Base-by-base conservation (phyloP, 1,284 basidiomycete genomes). In the Anthracocystis panici-leucophaei region DNA sequence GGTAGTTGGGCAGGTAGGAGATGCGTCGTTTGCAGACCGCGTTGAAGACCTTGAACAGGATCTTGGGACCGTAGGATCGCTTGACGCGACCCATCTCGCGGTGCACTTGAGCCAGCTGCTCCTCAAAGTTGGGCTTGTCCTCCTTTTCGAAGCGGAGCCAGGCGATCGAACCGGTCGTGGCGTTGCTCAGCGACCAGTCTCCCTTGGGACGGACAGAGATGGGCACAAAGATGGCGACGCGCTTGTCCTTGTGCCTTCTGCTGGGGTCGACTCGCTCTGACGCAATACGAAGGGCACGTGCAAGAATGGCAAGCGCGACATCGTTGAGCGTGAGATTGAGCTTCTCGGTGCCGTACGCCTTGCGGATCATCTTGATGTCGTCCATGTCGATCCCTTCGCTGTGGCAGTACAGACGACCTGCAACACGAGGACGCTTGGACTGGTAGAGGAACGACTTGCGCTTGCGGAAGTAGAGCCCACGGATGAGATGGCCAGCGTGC, bases 201-300 rank as follows among this genome's bases (percentile, higher is more conserved):
- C 82, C 82, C 44, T 72, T 64, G 33, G 80, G 81, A 29, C 83
- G 80, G 29, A 80, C 61, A 21, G 75, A 78, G 62, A 84, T 82
- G 35, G 83, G 83, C 10, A 84, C 74, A 68, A 84, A 84, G 58
- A 84, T 72, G 48, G 83, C 82, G 9, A 82, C 75, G n/a, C 83
- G 80, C 56, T 80, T 78, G 62, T 84, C 83, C 51, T 69, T 75
- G 62, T 81, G 74, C 16, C 64, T 60, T 23, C 70, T 56, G 48
- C 50, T 57, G 8, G 67, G 65, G n/a, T 60, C 61, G 10, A 77
- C 69, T 7, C 74, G 65, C 54, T 81, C 77, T 4, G 82, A 77
- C n/a, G 81, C 81, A 57, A 81, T 76, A 25, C 78, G 70, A 45
- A 84, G 76, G 3, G 81, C 82, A n/a, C 80, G 75, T 9, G 77